phyloP scores from a whole-genome alignment of 2,329 filamentous ascomycete genomes.

The Ophiocordyceps robertsii region DNA sequence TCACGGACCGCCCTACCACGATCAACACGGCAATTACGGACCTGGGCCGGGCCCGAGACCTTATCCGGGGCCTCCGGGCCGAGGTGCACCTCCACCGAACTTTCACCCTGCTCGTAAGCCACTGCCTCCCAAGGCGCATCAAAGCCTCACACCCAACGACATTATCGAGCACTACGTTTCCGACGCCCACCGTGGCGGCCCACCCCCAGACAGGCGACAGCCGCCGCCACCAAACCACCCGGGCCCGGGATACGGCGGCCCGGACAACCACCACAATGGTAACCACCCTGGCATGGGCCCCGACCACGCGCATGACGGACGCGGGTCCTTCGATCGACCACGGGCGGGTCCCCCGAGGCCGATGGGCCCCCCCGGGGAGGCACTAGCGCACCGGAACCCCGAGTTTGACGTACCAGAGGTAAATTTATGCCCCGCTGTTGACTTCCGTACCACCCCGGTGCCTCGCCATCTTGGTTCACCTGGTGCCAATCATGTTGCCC shows the following conservation, averaged over 20 bases:
- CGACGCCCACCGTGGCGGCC: constrained; percentile 10
- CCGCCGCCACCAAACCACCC: constrained; percentile 10
- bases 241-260: constrained; percentile 17
- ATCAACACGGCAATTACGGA: constrained; percentile 8
- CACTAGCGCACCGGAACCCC: too few species aligned
- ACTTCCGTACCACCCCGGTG: too few species aligned
- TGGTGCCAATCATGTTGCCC: too few species aligned
- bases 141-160: constrained; percentile 21
- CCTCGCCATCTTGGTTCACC: too few species aligned
- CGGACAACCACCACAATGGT: constrained; percentile 17
- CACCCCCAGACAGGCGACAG: constrained; percentile 4
- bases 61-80: constrained; percentile 11
- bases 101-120: constrained; percentile 14
- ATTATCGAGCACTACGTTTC: constrained; percentile 24
- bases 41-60: constrained; percentile 13
- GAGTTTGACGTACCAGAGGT: too few species aligned
- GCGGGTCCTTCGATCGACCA: too few species aligned
- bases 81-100: constrained; percentile 9
- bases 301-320: too few species aligned
- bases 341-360: too few species aligned
- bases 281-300: too few species aligned
- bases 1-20: constrained; percentile 6
- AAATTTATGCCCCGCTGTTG: too few species aligned
- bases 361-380: too few species aligned
- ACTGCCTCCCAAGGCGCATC: constrained; percentile 11